phyloP scores from a whole-genome alignment of 1,139 yeast genomes.

The Kurtzmaniella natalensis region DNA sequence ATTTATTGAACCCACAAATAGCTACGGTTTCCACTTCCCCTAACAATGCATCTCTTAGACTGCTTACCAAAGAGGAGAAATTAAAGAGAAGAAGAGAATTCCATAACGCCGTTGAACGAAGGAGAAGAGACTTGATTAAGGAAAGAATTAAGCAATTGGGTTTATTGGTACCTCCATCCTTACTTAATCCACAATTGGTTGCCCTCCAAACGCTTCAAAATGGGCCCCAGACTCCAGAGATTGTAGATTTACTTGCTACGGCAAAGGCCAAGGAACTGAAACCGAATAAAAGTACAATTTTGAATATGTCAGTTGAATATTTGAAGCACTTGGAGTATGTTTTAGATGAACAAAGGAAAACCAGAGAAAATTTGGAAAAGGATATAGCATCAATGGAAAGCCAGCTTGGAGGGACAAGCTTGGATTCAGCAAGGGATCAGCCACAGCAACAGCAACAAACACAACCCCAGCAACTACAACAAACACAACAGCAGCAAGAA shows the following conservation, averaged over 20 bases:
- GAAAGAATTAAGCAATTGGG: slow-evolving; percentile 74
- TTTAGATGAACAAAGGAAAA: slow-evolving; percentile 30
- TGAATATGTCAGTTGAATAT: slow-evolving; percentile 67
- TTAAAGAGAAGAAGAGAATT: slow-evolving; percentile 67
- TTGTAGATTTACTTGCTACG: slow-evolving; percentile 33
- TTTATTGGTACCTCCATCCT: slow-evolving; percentile 63
- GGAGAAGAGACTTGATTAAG: slow-evolving; percentile 74
- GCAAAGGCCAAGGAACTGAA: slow-evolving; percentile 58
- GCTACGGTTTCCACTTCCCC: slow-evolving; percentile 22
- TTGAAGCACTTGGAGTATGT: slow-evolving; percentile 50
- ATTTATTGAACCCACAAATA: slow-evolving; percentile 8
- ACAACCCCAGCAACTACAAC: background rate
- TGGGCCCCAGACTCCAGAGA: slow-evolving; percentile 28
- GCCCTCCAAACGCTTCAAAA: slow-evolving; percentile 47
- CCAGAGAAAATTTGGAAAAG: slow-evolving; percentile 18
- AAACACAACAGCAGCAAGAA: background rate
- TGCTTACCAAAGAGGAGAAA: slow-evolving; percentile 64
- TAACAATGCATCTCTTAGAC: slow-evolving; percentile 28
- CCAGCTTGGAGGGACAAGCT: background rate
- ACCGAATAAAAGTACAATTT: slow-evolving; percentile 68
- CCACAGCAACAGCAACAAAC: background rate
- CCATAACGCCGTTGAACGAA: slow-evolving; percentile 78
- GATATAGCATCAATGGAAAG: slow-evolving; percentile 10
- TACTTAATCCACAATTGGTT: slow-evolving; percentile 47
- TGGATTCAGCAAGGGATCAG: background rate